A percentile compares a stretch with the other conserved stretches of the same genome.
phyloP scores from a whole-genome alignment of 129 eudicot genomes.

The Helianthus tuberosus region DNA sequence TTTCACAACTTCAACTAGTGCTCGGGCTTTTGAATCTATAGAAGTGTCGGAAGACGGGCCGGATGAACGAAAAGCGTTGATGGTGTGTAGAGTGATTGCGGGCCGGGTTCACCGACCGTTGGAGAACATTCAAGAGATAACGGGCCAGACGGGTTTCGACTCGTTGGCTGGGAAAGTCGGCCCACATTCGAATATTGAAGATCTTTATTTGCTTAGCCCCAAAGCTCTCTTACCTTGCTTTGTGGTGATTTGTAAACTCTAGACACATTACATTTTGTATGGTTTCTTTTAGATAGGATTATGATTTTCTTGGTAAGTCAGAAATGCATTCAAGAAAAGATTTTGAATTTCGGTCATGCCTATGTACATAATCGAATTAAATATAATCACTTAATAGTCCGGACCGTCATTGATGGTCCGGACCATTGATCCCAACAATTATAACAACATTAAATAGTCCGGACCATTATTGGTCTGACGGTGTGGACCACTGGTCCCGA shows the following conservation, averaged over 20 bases:
- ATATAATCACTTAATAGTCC: no score
- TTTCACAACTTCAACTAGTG: slow-evolving; percentile 96
- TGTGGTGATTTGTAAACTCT: slow-evolving; percentile 88
- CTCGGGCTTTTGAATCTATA: slow-evolving; percentile 77
- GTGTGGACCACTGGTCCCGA: no score
- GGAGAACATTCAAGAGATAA: slow-evolving; percentile 86
- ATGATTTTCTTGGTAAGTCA: slow-evolving; percentile 25
- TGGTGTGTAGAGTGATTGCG: slow-evolving; percentile 93
- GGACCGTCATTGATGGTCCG: background rate
- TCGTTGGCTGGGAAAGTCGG: slow-evolving; percentile 98
- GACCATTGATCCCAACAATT: no score
- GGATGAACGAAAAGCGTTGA: slow-evolving; percentile 68
- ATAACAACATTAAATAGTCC: background rate
- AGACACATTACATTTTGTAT: slow-evolving; percentile 21
- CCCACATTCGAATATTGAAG: slow-evolving; percentile 87
- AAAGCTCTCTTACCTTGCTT: slow-evolving; percentile 95
- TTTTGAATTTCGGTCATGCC: slow-evolving; percentile 13
- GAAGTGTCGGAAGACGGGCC: slow-evolving; percentile 43
- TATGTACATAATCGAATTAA: background rate
- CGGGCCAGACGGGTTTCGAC: slow-evolving; percentile 89
- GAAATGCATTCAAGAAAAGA: slow-evolving; percentile 12
- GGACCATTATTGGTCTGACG: background rate
- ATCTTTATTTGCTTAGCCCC: slow-evolving; percentile 89
- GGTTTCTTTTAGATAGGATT: slow-evolving; percentile 29
- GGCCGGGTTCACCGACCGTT: slow-evolving; percentile 95